Evolutionary conservation across 371 early-diverging fungal genomes (phyloP), one percentile per base, ranked within the genome.

Genomic region (Paraphysoderma sedebokerense): DNA sequence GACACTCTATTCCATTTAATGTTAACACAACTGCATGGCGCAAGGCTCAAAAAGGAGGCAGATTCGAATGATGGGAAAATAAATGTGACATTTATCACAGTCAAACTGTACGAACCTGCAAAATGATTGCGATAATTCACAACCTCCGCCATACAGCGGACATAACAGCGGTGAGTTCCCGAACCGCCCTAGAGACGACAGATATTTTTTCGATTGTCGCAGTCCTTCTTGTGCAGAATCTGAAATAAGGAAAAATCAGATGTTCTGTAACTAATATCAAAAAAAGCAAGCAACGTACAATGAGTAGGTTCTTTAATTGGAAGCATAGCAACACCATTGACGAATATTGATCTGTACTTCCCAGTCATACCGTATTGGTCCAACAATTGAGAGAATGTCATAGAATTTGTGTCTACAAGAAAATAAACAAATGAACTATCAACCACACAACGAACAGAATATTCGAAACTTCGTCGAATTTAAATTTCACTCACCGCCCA

Each of bases 91-190:
- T 28, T 15, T 5, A 61, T 32, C 33, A 31, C 12, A 61, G 23
- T 15, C 5, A 13, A 23, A 15, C 24, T 32, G 3, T 8, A 23
- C 51, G 40, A 62, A 82, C 69, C 92, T 71, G 60, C 90, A 90
- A 58, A 92, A 92, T 1, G 87, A 81, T 61, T 95, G 96, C 0
- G 83, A 72, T 13, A 90, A 69, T 61, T 95, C 92, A 32, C 86
- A 82, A 11, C 81, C 85, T 17, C 85, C 81, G 11, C 96, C 96
- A 65, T 95, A 91, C 29, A 87, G 57, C 2, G 85, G 75, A 41
- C 76, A 72, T 26, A 95, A 59, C 49, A 82, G 87, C 2, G 82
- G 81, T 36, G 85, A 82, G 42, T 72, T 74, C 15, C 88, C 89
- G 58, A 77, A 95, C 7, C 87, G 72, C 11, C 96, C 96, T 44